Conservation (phyloP, 176 grass and related monocot species). For the Thinopyrum elongatum region DNA sequence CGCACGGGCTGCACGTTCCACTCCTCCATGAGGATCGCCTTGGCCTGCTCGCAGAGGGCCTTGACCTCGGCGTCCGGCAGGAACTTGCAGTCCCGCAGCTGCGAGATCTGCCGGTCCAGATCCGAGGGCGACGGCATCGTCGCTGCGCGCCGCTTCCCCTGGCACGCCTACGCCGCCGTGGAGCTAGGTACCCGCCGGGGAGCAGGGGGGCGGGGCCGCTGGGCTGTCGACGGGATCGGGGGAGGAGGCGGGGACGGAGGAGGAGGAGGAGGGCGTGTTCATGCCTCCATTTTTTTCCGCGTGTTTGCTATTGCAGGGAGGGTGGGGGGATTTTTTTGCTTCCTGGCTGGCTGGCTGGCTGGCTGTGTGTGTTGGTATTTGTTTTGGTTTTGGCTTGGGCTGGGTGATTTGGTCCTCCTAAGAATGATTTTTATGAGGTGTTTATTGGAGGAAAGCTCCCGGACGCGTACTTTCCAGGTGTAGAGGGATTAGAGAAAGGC, state of each 20-base stretch:
- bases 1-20: conserved; percentile 80
- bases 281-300: conserved; percentile 35
- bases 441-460: conserved; percentile 4
- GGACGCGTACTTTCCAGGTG: conserved; percentile 43
- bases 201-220: neutral
- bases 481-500: neutral
- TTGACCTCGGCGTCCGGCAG: conserved; percentile 58
- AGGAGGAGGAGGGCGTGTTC: neutral
- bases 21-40: conserved; percentile 78
- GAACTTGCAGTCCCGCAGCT: conserved; percentile 67
- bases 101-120: conserved; percentile 78
- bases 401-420: conserved; percentile 28
- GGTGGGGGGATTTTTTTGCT: neutral
- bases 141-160: conserved; percentile 17
- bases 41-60: conserved; percentile 65
- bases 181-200: neutral
- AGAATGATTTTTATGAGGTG: conserved; percentile 30
- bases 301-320: neutral
- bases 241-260: neutral
- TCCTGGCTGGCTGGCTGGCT: neutral
- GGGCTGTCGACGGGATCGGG: conserved; percentile 29
- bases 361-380: conserved; percentile 28
- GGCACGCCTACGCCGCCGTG: neutral
- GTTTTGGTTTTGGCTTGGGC: conserved; percentile 45
- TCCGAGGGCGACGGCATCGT: conserved; percentile 72